Conservation (phyloP, 2,329 filamentous ascomycete genomes). For the Pyrenophora teres region DNA sequence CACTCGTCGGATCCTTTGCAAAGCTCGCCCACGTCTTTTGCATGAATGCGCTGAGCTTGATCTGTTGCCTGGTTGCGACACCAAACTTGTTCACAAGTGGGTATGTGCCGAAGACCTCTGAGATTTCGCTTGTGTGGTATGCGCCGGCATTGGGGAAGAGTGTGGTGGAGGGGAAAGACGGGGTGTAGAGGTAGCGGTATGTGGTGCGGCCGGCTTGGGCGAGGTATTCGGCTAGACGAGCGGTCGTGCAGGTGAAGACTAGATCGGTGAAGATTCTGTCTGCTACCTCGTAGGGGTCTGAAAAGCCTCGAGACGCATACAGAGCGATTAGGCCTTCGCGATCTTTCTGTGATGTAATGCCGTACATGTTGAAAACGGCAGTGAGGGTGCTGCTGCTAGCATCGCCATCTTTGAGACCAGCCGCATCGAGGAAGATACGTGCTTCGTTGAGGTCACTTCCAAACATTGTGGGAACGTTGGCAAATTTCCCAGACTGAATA, state of each 20-base stretch:
- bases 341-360: slow-evolving; percentile 7
- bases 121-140: slow-evolving; percentile 29
- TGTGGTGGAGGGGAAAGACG: slow-evolving; percentile 14
- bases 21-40: slow-evolving; percentile 29
- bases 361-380: slow-evolving; percentile 1
- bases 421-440: slow-evolving; percentile 11
- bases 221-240: slow-evolving; percentile 10
- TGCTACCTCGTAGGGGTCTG: neutral
- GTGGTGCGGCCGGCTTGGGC: slow-evolving; percentile 14
- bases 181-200: slow-evolving; percentile 25
- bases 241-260: slow-evolving; percentile 13
- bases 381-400: slow-evolving; percentile 7
- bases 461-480: slow-evolving; percentile 15
- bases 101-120: slow-evolving; percentile 30
- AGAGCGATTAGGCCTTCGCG: slow-evolving; percentile 4
- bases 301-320: slow-evolving; percentile 3
- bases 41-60: slow-evolving; percentile 26
- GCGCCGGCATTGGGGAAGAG: slow-evolving; percentile 19
- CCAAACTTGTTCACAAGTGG: slow-evolving; percentile 12
- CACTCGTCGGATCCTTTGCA: slow-evolving; percentile 21
- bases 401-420: slow-evolving; percentile 10
- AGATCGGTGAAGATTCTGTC: slow-evolving; percentile 15
- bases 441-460: slow-evolving; percentile 16
- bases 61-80: slow-evolving; percentile 20
- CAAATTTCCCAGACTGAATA: slow-evolving; percentile 10